Percentiles rank a stretch among this genome's conserved stretches.
Conservation (phyloP, 192 early-diverging fungal species). For the Dimargaris verticillata region DNA sequence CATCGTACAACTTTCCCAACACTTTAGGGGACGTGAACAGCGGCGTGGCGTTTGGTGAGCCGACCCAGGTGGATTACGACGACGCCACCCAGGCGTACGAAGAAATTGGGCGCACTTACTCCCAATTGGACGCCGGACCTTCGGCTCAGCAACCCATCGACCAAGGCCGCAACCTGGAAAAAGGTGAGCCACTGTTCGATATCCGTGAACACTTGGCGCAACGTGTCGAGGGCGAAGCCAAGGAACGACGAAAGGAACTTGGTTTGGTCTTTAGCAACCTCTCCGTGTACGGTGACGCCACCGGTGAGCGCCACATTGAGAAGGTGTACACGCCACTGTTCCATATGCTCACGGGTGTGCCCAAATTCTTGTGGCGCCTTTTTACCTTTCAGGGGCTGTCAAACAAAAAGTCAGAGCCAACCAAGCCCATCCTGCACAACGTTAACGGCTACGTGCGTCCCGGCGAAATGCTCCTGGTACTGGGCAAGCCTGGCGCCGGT, state of each 20-base stretch:
- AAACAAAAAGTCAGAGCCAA: background rate
- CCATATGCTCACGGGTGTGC: background rate
- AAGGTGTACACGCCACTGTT: background rate
- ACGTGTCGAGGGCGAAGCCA: background rate
- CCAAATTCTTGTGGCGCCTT: background rate
- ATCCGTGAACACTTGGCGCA: conserved; percentile 5
- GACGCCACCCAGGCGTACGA: conserved; percentile 3
- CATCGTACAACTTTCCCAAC: conserved; percentile 1
- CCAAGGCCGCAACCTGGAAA: conserved; percentile 4
- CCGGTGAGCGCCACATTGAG: conserved; percentile 4
- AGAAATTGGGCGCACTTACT: background rate
- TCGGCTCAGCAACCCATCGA: background rate
- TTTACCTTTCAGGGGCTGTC: background rate
- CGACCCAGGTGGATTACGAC: conserved; percentile 2
- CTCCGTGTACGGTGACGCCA: conserved; percentile 16
- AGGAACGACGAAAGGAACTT: conserved; percentile 18
- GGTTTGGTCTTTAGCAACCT: conserved; percentile 26
- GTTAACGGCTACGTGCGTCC: conserved; percentile 39
- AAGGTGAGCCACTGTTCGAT: conserved; percentile 3
- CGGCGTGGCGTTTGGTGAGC: conserved; percentile 4
- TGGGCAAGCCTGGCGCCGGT: conserved; percentile 55
- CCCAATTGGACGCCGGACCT: background rate
- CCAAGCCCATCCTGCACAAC: conserved; percentile 29
- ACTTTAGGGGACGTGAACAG: background rate
- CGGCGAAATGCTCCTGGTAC: conserved; percentile 48